Conservation (phyloP, 306 rosid species). For the Rosa rugosa region DNA sequence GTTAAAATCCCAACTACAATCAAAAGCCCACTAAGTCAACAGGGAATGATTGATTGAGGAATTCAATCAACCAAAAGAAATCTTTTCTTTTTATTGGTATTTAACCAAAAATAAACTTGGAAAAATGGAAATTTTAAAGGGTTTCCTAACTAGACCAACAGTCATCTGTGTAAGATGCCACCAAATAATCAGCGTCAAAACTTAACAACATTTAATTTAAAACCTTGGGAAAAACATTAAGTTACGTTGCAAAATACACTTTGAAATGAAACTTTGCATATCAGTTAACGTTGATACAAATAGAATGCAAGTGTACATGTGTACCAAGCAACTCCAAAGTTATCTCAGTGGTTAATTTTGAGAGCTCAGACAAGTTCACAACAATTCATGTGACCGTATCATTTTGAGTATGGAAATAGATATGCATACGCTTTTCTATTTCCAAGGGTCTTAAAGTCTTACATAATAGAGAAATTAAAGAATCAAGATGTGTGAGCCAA, state of each 20-base stretch:
- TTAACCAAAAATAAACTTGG: not conserved
- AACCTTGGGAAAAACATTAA: not conserved
- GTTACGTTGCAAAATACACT: not conserved
- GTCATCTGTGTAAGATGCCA: not conserved
- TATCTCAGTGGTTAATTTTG: slow-evolving; percentile 3
- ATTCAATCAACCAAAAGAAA: not conserved
- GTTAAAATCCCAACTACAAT: not conserved
- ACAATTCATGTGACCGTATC: not conserved
- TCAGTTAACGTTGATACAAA: not conserved
- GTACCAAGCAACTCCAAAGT: not conserved
- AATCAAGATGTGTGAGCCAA: slow-evolving; percentile 17
- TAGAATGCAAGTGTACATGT: not conserved
- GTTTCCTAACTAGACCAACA: not conserved
- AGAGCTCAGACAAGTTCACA: not conserved
- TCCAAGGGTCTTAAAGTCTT: not conserved
- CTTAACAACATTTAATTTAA: not conserved
- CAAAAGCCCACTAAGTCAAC: slow-evolving; percentile 1
- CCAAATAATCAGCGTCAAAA: not conserved
- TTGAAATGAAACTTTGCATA: not conserved
- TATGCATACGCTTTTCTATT: not conserved
- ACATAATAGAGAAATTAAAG: slow-evolving; percentile 10
- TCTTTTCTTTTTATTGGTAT: not conserved
- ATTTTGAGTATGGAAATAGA: not conserved
- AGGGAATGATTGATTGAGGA: not conserved
- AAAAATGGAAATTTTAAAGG: not conserved